A percentile compares a stretch with the other conserved stretches of the same genome.
Conservation (phyloP, 768 basidiomycete genomes). For the Lentinula guzmanii region DNA sequence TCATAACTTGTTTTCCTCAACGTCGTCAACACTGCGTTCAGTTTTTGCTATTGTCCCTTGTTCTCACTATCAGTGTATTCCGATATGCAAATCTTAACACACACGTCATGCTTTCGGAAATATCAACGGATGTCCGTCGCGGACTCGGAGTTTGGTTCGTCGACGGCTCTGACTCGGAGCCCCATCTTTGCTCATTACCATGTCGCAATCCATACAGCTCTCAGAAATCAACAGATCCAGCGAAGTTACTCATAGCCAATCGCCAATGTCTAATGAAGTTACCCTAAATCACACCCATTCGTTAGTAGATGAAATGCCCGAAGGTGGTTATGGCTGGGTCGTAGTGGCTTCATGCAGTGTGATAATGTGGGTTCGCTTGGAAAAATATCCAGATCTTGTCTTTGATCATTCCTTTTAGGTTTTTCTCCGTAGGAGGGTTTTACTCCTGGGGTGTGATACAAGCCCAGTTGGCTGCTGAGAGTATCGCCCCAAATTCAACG, state of each 20-base stretch:
- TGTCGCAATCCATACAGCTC: background rate
- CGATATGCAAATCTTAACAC: no score
- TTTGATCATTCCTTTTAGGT: conserved; percentile 8
- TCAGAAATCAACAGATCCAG: background rate
- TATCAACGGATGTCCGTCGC: background rate
- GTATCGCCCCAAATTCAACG: conserved; percentile 17
- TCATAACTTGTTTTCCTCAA: no score
- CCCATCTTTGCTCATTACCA: background rate
- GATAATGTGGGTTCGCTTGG: conserved; percentile 15
- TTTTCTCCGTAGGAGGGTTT: conserved; percentile 18
- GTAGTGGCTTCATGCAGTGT: conserved; percentile 22
- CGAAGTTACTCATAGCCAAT: background rate
- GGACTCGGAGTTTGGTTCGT: background rate
- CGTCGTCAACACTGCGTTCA: no score
- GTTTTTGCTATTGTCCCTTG: no score
- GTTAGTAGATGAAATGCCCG: conserved; percentile 13
- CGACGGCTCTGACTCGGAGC: background rate
- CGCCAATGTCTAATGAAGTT: background rate
- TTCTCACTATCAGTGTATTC: no score
- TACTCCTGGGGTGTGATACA: conserved; percentile 26
- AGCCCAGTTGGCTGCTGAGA: conserved; percentile 19
- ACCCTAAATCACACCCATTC: background rate
- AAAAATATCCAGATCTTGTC: background rate
- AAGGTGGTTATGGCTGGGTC: conserved; percentile 27
- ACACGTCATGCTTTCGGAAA: background rate